Percentiles rank a stretch among this genome's conserved stretches.
Evolutionary conservation across 345 rosid genomes (phyloP).

Genomic region (Boechera stricta): DNA sequence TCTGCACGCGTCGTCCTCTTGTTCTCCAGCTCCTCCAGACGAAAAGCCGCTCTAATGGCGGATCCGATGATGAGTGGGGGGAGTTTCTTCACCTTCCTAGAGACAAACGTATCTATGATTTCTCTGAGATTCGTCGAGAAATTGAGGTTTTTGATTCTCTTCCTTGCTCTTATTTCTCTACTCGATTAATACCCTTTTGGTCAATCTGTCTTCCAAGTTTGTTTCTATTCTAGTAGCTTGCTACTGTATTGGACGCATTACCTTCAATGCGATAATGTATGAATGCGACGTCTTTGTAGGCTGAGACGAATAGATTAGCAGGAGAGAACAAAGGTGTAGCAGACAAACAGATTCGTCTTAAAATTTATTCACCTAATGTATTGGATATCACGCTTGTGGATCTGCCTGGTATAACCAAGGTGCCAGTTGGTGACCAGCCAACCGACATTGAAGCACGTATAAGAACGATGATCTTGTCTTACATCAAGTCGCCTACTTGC

Average conservation of each 20-base stretch:
- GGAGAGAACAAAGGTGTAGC: conserved; percentile 69
- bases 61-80: conserved; percentile 86
- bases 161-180: neutral
- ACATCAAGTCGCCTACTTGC: conserved; percentile 57
- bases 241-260: neutral
- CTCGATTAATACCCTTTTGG: neutral
- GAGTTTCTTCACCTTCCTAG: conserved; percentile 92
- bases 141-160: conserved; percentile 62
- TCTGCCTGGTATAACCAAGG: conserved; percentile 76
- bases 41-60: conserved; percentile 63
- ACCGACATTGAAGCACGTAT: conserved; percentile 64
- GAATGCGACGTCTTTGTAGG: conserved; percentile 45
- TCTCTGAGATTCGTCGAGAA: conserved; percentile 92
- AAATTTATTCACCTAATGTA: conserved; percentile 63
- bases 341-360: conserved; percentile 60
- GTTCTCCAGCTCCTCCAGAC: conserved; percentile 94
- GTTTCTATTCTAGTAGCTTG: neutral
- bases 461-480: conserved; percentile 59
- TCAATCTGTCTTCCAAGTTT: conserved; percentile 9
- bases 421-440: conserved; percentile 81
- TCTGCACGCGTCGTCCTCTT: conserved; percentile 96
- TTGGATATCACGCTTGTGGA: conserved; percentile 72
- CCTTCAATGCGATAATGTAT: conserved; percentile 1
- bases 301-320: conserved; percentile 67
- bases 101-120: conserved; percentile 70